phyloP scores from a whole-genome alignment of 1,284 basidiomycete genomes.

The Ganoderma boninense region DNA sequence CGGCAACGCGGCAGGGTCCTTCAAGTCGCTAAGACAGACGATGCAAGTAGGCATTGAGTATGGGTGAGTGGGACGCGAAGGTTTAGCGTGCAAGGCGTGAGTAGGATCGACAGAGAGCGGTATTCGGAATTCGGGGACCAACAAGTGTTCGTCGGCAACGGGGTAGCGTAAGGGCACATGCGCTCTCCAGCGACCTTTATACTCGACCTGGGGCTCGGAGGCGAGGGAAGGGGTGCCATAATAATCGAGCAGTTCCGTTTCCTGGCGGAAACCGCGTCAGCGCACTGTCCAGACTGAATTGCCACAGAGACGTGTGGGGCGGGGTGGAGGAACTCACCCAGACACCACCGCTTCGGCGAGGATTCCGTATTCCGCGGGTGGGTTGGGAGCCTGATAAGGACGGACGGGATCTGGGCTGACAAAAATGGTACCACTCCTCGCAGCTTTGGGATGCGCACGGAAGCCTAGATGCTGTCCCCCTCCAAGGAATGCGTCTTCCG shows the following conservation, averaged over 20 bases:
- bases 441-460: background rate
- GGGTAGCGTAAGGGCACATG: slow-evolving; percentile 4
- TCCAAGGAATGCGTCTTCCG: slow-evolving; percentile 18
- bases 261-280: slow-evolving; percentile 32
- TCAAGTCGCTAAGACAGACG: slow-evolving; percentile 60
- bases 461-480: slow-evolving; percentile 10
- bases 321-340: slow-evolving; percentile 23
- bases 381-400: background rate
- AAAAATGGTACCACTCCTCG: slow-evolving; percentile 11
- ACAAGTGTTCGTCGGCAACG: slow-evolving; percentile 7
- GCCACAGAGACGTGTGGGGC: slow-evolving; percentile 7
- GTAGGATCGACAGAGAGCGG: background rate
- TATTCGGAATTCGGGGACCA: background rate
- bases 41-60: slow-evolving; percentile 53
- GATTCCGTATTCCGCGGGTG: background rate
- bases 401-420: slow-evolving; percentile 19
- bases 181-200: slow-evolving; percentile 18
- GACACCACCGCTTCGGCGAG: slow-evolving; percentile 14
- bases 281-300: slow-evolving; percentile 25
- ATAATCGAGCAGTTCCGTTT: slow-evolving; percentile 19
- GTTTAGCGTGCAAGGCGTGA: slow-evolving; percentile 4
- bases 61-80: background rate
- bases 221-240: slow-evolving; percentile 9
- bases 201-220: slow-evolving; percentile 11
- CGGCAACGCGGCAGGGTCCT: slow-evolving; percentile 63